These are phyloP conservation scores for Plectranthus barbatus DNA, from an alignment of 257 asterid genomes.

Conservation along the genomic window DNA sequence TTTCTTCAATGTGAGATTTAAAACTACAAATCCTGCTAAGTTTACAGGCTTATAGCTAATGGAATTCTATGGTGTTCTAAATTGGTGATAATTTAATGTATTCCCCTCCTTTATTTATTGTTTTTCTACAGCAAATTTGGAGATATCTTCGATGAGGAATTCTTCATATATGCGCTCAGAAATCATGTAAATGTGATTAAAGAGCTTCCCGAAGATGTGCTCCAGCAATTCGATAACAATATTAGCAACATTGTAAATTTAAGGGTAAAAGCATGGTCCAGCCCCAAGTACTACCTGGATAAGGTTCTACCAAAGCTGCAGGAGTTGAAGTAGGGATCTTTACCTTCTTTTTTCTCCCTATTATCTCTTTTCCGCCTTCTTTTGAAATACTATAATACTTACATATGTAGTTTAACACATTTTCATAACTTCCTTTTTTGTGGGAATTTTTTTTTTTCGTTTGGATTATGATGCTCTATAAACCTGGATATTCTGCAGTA, in stretches of 20 bases:
- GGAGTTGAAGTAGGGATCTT: slow-evolving; percentile 56
- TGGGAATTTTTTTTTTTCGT: too few species aligned
- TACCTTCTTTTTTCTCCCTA: slow-evolving; percentile 14
- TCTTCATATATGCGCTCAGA: slow-evolving; percentile 94
- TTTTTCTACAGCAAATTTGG: slow-evolving; percentile 73
- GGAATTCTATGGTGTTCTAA: background rate
- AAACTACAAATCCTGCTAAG: too few species aligned
- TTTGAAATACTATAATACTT: background rate
- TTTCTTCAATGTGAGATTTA: too few species aligned
- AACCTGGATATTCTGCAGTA: too few species aligned
- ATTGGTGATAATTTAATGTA: background rate
- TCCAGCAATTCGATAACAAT: slow-evolving; percentile 64
- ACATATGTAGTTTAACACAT: background rate
- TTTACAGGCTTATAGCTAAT: background rate
- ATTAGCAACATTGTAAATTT: slow-evolving; percentile 86
- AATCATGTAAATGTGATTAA: slow-evolving; percentile 71
- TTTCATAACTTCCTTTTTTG: background rate
- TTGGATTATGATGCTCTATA: background rate
- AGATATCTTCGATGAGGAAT: slow-evolving; percentile 93
- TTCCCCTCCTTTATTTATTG: background rate
- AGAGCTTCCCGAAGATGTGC: slow-evolving; percentile 77
- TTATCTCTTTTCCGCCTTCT: slow-evolving; percentile 5
- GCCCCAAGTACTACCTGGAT: slow-evolving; percentile 67
- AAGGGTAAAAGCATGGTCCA: slow-evolving; percentile 96
- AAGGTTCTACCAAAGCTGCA: slow-evolving; percentile 84